Conservation (phyloP, 176 grass and related monocot genomes). For the Themeda triandra region DNA sequence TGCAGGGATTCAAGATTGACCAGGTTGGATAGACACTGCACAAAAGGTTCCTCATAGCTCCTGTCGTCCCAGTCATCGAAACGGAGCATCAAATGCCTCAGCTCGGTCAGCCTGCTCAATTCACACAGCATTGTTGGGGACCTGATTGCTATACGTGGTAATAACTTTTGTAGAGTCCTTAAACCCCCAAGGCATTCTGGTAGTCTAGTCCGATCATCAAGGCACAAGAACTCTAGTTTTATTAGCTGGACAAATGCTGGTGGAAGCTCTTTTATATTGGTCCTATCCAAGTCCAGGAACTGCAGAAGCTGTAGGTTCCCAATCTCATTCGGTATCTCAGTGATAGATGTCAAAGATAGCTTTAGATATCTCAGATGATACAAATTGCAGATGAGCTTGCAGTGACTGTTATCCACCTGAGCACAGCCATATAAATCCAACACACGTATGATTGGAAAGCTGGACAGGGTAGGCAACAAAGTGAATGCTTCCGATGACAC, state of each 20-base stretch:
- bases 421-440: not conserved
- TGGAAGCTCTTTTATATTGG: not conserved
- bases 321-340: not conserved
- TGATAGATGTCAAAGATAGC: not conserved
- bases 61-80: not conserved
- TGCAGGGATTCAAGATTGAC: not conserved
- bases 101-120: not conserved
- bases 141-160: accelerated
- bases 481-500: not conserved
- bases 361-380: conserved; percentile 1
- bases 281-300: not conserved
- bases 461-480: not conserved
- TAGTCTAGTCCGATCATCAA: not conserved
- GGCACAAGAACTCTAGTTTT: not conserved
- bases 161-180: not conserved
- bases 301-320: not conserved
- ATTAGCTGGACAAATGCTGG: not conserved
- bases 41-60: not conserved
- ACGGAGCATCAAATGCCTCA: not conserved
- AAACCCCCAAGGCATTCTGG: not conserved
- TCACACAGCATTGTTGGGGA: not conserved
- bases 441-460: not conserved
- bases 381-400: not conserved
- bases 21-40: not conserved
- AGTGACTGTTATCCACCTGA: not conserved